Evolutionary conservation across 192 early-diverging fungal species (phyloP), one percentile per base, ranked within the genome.

Genomic region (Backusella liffmaniae): DNA sequence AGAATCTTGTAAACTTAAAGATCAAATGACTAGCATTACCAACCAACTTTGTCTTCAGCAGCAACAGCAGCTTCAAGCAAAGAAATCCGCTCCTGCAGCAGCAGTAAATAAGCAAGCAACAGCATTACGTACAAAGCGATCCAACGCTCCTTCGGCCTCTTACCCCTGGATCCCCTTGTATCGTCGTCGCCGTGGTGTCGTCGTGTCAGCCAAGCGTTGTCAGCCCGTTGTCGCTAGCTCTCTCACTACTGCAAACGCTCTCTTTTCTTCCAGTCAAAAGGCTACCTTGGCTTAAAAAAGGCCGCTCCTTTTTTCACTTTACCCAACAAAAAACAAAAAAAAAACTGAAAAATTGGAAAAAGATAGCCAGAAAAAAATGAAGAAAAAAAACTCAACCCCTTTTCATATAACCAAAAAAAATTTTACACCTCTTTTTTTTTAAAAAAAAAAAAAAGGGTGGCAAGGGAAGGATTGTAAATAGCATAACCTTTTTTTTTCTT

Each of bases 91-190:
- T n/a, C 46, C 46, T 44, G 4, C 42, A 16, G 12, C 15, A 2
- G 37, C 37, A 49, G 16, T 49, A 42, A 44, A 4, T 18, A 49
- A 49, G 46, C 46, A 16, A 44, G 2, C 68, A 23, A 21, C 26
- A 70, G 10, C 56, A 35, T 36, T 73, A 6, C 23, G 59, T 9
- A 66, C 53, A n/a, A 74, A 74, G 29, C 56, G 73, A 37, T 53
- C 72, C 37, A 65, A 18, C 13, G 56, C 56, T 8, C 32, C 73
- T 21, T 66, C 76, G 15, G 21, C 65, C 30, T 70, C 70, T 23
- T 79, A 79, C 42, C 78, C 78, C 26, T 79, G 78, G 78, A 46
- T 72, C 10, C 67, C 72, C 6, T 34, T 76, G 30, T 76, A 80
- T 44, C 23, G 71, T 41, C 65, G 72, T 44, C 65, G 72, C 35